Conservation (phyloP, 2,329 filamentous ascomycete genomes). For the Monosporascus ibericus region DNA sequence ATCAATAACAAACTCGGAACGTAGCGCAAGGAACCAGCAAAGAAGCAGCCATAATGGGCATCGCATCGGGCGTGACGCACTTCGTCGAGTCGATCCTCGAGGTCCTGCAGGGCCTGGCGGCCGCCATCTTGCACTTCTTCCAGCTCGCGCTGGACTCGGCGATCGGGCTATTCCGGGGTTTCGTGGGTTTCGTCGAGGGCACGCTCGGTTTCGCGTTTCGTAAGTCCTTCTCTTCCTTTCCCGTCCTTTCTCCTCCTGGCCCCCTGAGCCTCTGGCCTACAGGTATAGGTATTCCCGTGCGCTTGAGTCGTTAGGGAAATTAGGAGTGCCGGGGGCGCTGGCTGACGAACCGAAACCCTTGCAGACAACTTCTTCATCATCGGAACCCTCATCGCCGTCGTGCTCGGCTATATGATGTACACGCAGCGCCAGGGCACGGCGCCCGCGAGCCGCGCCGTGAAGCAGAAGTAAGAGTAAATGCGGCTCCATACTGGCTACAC, state of each 20-base stretch:
- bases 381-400: constrained; percentile 22
- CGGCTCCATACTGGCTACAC: no score
- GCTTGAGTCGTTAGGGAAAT: background rate
- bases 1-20: no score
- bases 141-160: constrained; percentile 15
- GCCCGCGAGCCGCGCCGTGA: constrained; percentile 16
- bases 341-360: background rate
- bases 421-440: constrained; percentile 21
- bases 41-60: constrained; percentile 16
- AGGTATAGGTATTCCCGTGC: no score
- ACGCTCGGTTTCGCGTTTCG: constrained; percentile 26
- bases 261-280: background rate
- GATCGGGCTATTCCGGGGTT: constrained; percentile 14
- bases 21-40: background rate
- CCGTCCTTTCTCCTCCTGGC: background rate
- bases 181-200: constrained; percentile 23
- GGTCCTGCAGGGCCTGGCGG: constrained; percentile 16
- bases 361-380: constrained; percentile 28
- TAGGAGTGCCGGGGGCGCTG: background rate
- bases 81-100: constrained; percentile 20
- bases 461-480: constrained; percentile 11
- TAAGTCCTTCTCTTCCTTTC: constrained; percentile 11
- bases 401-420: constrained; percentile 24
- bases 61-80: constrained; percentile 24
- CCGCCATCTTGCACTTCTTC: constrained; percentile 16